Conservation (phyloP, 208 protist genomes). For the Leishmania arabica region DNA sequence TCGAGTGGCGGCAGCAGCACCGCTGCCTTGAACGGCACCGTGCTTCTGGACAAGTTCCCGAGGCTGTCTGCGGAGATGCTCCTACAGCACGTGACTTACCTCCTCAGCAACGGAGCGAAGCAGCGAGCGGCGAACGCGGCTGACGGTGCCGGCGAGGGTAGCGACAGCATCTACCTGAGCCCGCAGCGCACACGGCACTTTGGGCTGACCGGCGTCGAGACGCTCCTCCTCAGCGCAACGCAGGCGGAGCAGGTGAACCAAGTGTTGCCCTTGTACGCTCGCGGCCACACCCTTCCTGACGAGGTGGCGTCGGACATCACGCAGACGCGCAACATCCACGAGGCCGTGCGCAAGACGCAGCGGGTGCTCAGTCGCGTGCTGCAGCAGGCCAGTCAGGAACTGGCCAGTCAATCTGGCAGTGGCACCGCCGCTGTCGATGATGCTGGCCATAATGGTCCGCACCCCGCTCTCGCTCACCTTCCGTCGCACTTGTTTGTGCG, state of each 20-base stretch:
- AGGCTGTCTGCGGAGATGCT: slow-evolving; percentile 51
- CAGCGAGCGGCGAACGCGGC: not conserved
- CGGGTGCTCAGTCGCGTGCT: slow-evolving; percentile 9
- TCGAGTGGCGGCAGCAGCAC: not conserved
- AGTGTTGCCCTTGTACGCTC: slow-evolving; percentile 59
- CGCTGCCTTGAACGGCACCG: slow-evolving; percentile 6
- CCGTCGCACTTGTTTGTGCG: slow-evolving; percentile 70
- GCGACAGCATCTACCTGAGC: slow-evolving; percentile 7
- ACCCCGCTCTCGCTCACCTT: slow-evolving; percentile 52
- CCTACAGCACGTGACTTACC: slow-evolving; percentile 48
- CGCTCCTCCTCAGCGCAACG: slow-evolving; percentile 55
- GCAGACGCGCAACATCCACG: slow-evolving; percentile 52
- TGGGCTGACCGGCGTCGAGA: slow-evolving; percentile 56
- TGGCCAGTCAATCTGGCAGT: not conserved
- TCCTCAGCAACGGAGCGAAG: not conserved
- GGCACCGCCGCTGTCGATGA: not conserved
- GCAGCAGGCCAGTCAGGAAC: slow-evolving; percentile 14
- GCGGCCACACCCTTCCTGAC: slow-evolving; percentile 50
- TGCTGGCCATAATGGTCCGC: slow-evolving; percentile 8
- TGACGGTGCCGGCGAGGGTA: not conserved
- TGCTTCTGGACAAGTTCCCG: slow-evolving; percentile 53
- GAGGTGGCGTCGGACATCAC: slow-evolving; percentile 52
- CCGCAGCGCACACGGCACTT: slow-evolving; percentile 44
- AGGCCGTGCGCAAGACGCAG: slow-evolving; percentile 58
- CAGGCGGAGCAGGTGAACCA: slow-evolving; percentile 61